Evolutionary conservation across 495 filamentous ascomycete genomes (phyloP).

Genomic region (Penicillium paradoxum): DNA sequence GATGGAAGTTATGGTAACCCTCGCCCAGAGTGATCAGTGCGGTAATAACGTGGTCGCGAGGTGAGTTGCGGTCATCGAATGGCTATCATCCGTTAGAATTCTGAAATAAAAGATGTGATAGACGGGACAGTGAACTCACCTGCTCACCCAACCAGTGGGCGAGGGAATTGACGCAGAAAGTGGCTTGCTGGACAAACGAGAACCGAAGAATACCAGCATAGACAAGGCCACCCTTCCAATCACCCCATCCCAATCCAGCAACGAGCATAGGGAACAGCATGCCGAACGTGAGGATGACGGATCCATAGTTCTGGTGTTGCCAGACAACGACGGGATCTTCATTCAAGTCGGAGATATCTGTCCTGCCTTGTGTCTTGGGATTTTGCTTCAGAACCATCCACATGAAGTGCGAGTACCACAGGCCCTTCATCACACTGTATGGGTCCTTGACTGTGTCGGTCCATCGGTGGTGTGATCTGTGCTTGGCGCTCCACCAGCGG

Average conservation of each 20-base stretch:
- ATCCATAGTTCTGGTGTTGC: constrained; percentile 83
- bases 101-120: background rate
- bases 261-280: constrained; percentile 73
- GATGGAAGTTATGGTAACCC: constrained; percentile 96
- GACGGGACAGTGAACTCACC: constrained; percentile 1
- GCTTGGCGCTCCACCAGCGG: constrained; percentile 87
- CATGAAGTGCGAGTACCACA: constrained; percentile 86
- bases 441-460: constrained; percentile 95
- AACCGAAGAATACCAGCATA: constrained; percentile 85
- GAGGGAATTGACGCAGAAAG: constrained; percentile 93
- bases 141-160: constrained; percentile 92
- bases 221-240: constrained; percentile 78
- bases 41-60: constrained; percentile 85
- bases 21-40: constrained; percentile 87
- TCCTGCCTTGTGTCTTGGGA: constrained; percentile 76
- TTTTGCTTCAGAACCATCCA: constrained; percentile 85
- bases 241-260: constrained; percentile 74
- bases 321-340: constrained; percentile 81
- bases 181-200: constrained; percentile 92
- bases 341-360: constrained; percentile 88
- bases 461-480: constrained; percentile 90
- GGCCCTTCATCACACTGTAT: constrained; percentile 89
- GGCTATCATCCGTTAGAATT: constrained; percentile 44
- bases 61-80: constrained; percentile 91
- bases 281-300: constrained; percentile 71